Evolutionary conservation across 2,329 filamentous ascomycete species (phyloP).

Genomic region (Ophiocordyceps australis): DNA sequence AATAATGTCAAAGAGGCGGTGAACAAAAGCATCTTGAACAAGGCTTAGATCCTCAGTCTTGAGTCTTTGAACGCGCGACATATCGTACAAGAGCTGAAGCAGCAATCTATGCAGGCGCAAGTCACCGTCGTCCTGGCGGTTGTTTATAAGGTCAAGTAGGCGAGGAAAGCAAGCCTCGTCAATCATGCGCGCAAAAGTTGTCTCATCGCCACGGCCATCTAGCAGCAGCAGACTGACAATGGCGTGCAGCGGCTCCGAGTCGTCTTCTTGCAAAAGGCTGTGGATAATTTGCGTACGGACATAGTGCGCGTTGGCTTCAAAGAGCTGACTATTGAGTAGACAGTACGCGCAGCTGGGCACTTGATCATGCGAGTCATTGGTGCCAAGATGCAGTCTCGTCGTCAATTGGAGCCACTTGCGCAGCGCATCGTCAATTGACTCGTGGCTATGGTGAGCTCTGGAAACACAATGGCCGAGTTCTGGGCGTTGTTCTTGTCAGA

Average conservation of each 20-base stretch:
- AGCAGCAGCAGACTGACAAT: slow-evolving; percentile 73
- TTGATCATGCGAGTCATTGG: slow-evolving; percentile 60
- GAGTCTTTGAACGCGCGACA: slow-evolving; percentile 79
- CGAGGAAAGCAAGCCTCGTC: slow-evolving; percentile 68
- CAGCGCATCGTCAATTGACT: slow-evolving; percentile 64
- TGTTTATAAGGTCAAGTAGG: slow-evolving; percentile 64
- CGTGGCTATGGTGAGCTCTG: slow-evolving; percentile 28
- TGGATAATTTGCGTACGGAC: slow-evolving; percentile 86
- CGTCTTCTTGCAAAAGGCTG: slow-evolving; percentile 72
- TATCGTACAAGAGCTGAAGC: slow-evolving; percentile 85
- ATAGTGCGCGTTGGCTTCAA: slow-evolving; percentile 60
- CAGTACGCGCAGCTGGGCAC: slow-evolving; percentile 63
- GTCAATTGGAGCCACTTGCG: slow-evolving; percentile 71
- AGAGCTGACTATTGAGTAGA: slow-evolving; percentile 60
- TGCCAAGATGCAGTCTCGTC: slow-evolving; percentile 56
- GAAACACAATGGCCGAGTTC: slow-evolving; percentile 29
- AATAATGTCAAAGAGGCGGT: slow-evolving; percentile 71
- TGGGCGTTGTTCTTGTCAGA: slow-evolving; percentile 15
- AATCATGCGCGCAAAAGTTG: slow-evolving; percentile 74
- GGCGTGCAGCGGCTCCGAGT: slow-evolving; percentile 59
- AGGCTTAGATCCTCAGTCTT: slow-evolving; percentile 58
- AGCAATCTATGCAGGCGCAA: slow-evolving; percentile 60
- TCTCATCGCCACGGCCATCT: slow-evolving; percentile 65
- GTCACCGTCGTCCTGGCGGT: slow-evolving; percentile 44
- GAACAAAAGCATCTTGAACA: slow-evolving; percentile 66